Evolutionary conservation across 192 early-diverging fungal genomes (phyloP).

Genomic region (Gigaspora rosea): DNA sequence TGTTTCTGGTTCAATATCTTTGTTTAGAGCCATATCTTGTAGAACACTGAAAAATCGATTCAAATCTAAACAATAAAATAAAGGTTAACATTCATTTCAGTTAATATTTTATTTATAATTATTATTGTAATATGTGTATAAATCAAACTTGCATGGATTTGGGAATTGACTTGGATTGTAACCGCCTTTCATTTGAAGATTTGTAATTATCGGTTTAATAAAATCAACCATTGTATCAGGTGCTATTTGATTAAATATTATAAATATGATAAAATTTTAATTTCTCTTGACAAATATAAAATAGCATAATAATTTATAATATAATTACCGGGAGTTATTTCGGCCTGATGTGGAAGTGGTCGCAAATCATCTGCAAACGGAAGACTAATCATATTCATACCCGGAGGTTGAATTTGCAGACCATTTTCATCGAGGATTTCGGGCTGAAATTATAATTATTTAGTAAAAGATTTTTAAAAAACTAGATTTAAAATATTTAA

Average conservation of each 20-base stretch:
- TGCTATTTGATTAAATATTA: slow-evolving; percentile 31
- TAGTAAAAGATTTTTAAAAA: background rate
- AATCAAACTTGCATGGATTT: slow-evolving; percentile 41
- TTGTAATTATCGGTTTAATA: slow-evolving; percentile 37
- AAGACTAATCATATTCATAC: slow-evolving; percentile 65
- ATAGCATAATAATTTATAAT: background rate
- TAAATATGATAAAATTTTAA: background rate
- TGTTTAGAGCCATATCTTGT: slow-evolving; percentile 44
- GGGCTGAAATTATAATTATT: slow-evolving; percentile 33
- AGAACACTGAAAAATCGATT: slow-evolving; percentile 45
- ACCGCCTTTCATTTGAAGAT: slow-evolving; percentile 45
- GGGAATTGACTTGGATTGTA: slow-evolving; percentile 44
- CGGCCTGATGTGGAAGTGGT: slow-evolving; percentile 37
- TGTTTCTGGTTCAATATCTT: slow-evolving; percentile 42
- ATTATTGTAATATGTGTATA: background rate
- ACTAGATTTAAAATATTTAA: background rate
- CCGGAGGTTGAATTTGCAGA: slow-evolving; percentile 56
- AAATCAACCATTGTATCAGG: slow-evolving; percentile 40
- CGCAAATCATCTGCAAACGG: slow-evolving; percentile 83
- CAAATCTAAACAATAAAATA: slow-evolving; percentile 36
- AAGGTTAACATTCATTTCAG: background rate
- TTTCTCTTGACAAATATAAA: background rate
- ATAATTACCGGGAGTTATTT: slow-evolving; percentile 30
- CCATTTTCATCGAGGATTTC: slow-evolving; percentile 53
- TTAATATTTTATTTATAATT: background rate